Base-by-base conservation (phyloP, 2,329 filamentous ascomycete genomes). In the Diplodia sapinea region DNA sequence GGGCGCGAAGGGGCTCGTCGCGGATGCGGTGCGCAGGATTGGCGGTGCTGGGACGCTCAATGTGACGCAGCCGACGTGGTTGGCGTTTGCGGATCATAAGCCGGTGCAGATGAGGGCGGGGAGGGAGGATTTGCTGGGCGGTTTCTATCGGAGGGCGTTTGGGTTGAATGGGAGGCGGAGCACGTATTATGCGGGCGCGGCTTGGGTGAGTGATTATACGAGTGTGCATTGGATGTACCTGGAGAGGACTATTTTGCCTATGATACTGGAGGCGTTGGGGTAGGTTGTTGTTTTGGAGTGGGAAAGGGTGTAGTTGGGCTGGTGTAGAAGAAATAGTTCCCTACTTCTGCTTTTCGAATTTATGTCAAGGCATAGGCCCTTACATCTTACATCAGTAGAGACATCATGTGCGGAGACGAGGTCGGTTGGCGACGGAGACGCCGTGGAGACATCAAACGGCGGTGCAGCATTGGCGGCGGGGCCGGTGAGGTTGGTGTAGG, bases 141-240 rank as follows among this genome's bases (percentile, higher is more conserved):
- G 75, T 0, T 77, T 76, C 50, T 77, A 76, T 63, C 67, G 67
- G 15, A 49, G 70, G 23, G 43, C 75, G 65, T 68, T 73, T 51
- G 70, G 36, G 13, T 43, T 77, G 29, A 74, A 77, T 31, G 75
- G 75, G 2, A 47, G 68, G 38, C 65, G 56, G 36, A 72, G 70
- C 26, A 76, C 74, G 8, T 76, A 66, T 54, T 76, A 68, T 65
- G 75, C 72, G 3, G 75, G 75, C 3, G 71, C 71, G n/a, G 70
- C 74, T 12, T 75, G 74, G 70, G 69, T 75, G 33, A 59, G 55
- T 11, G 55, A 59, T 43, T 59, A 59, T 43, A 59, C 55, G 13
- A 59, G 55, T 3, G 55, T 59, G 23, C 55, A 59, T 29, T 59
- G 55, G 55, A 59, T 13, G 13, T 59, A 59, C 7, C n/a, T 59